These are phyloP conservation scores for Naematelia aurantialba DNA, from an alignment of 768 basidiomycete genomes.

Conservation along the genomic window DNA sequence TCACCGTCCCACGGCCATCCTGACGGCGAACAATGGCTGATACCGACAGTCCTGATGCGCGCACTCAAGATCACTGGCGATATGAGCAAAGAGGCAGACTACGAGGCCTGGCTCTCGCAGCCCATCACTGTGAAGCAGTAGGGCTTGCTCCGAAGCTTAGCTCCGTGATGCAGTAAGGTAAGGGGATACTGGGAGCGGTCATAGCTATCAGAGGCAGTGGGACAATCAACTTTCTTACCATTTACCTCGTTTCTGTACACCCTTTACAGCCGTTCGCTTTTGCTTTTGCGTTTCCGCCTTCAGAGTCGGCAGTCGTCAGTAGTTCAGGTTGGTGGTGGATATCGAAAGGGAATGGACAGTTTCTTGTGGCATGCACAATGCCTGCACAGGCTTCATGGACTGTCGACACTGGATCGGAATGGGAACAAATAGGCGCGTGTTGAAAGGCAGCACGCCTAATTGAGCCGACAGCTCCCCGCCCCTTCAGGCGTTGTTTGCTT, in stretches of 20 bases:
- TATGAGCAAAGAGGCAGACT: constrained; percentile 52
- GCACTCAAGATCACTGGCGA: constrained; percentile 56
- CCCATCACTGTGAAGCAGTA: constrained; percentile 8
- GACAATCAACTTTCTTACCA: background rate
- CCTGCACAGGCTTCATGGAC: too few species aligned
- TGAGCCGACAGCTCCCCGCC: background rate
- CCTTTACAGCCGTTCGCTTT: too few species aligned
- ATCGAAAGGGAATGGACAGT: too few species aligned
- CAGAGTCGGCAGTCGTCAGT: too few species aligned
- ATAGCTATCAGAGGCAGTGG: too few species aligned
- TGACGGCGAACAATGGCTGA: background rate
- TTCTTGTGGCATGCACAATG: too few species aligned
- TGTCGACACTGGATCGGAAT: too few species aligned
- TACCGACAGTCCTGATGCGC: constrained; percentile 51
- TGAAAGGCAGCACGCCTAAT: background rate
- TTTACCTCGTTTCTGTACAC: too few species aligned
- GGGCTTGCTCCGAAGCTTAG: background rate
- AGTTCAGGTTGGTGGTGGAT: too few species aligned
- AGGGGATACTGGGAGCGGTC: too few species aligned
- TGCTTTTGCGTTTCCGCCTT: background rate
- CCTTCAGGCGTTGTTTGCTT: background rate
- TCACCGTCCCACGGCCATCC: background rate
- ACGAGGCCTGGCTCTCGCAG: constrained; percentile 50
- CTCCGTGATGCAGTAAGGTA: too few species aligned
- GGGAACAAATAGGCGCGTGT: too few species aligned